Evolutionary conservation across 169 alveolate genomes (phyloP).

Genomic region (Cryptosporidium ryanae): DNA sequence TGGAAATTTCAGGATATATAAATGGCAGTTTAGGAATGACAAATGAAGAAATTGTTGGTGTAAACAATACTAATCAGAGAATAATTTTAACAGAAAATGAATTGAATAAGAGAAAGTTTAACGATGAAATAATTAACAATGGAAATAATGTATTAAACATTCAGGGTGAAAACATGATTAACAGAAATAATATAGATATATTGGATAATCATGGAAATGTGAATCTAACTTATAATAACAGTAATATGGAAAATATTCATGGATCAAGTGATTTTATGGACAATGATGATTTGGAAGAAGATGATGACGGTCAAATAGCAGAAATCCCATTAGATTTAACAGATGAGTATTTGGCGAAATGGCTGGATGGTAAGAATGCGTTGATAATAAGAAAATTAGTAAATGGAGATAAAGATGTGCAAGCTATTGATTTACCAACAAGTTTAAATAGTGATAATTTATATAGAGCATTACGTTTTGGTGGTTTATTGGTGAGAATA

Average conservation of each 20-base stretch:
- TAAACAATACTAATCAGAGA: conserved; percentile 1
- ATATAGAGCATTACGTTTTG: conserved; percentile 70
- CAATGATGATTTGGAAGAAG: conserved; percentile 23
- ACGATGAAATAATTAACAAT: not conserved
- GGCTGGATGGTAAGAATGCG: conserved; percentile 74
- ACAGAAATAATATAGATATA: not conserved
- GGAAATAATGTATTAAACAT: not conserved
- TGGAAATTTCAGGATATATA: not conserved
- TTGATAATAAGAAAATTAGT: conserved; percentile 59
- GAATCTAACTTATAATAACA: not conserved
- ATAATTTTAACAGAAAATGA: not conserved
- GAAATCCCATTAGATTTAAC: conserved; percentile 69
- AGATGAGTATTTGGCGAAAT: conserved; percentile 72
- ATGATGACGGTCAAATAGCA: conserved; percentile 64
- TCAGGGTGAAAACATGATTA: not conserved
- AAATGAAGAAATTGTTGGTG: not conserved
- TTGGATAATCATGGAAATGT: not conserved
- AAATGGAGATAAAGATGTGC: conserved; percentile 72
- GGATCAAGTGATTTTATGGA: not conserved
- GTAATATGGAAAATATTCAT: not conserved
- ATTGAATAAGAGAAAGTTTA: conserved; percentile 7
- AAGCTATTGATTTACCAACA: conserved; percentile 72
- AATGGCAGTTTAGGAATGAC: not conserved
- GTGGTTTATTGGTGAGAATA: conserved; percentile 63
- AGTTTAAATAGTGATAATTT: conserved; percentile 72